These are phyloP conservation scores for Arabidopsis suecica DNA, from an alignment of 345 rosid genomes.

Conservation along the genomic window DNA sequence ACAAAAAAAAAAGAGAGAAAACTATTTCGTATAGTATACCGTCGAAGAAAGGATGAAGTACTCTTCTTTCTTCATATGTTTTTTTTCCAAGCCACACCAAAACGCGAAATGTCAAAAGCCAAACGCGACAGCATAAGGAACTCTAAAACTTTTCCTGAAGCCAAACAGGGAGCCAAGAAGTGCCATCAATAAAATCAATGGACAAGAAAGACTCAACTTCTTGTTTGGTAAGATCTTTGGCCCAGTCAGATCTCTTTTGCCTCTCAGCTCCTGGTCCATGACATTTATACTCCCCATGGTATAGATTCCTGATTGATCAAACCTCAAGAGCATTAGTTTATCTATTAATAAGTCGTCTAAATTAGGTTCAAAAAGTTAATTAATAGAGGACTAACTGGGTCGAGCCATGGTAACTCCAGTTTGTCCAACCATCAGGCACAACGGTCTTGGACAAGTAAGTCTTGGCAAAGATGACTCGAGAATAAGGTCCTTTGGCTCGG, in stretches of 20 bases:
- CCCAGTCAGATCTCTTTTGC: constrained; percentile 56
- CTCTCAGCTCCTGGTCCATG: constrained; percentile 81
- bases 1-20: constrained; percentile 4
- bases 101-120: constrained; percentile 17
- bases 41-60: constrained; percentile 12
- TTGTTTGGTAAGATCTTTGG: constrained; percentile 63
- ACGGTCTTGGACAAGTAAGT: constrained; percentile 74
- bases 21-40: constrained; percentile 30
- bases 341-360: background rate
- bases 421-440: constrained; percentile 80
- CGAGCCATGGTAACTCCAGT: constrained; percentile 72
- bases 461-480: constrained; percentile 68
- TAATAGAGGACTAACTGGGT: constrained; percentile 56
- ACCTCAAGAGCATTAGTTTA: constrained; percentile 9
- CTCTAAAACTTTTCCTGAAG: constrained; percentile 40
- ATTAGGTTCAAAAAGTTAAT: background rate
- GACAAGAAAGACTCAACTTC: constrained; percentile 66
- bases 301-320: constrained; percentile 52
- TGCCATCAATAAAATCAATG: constrained; percentile 74
- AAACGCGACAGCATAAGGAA: constrained; percentile 13
- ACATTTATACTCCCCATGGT: constrained; percentile 73
- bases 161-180: constrained; percentile 80
- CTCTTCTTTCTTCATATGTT: constrained; percentile 18
- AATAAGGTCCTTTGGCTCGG: constrained; percentile 79
- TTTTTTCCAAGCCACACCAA: constrained; percentile 33